These are phyloP conservation scores for Meripilus lineatus DNA, from an alignment of 1,284 basidiomycete genomes.

Conservation along the genomic window DNA sequence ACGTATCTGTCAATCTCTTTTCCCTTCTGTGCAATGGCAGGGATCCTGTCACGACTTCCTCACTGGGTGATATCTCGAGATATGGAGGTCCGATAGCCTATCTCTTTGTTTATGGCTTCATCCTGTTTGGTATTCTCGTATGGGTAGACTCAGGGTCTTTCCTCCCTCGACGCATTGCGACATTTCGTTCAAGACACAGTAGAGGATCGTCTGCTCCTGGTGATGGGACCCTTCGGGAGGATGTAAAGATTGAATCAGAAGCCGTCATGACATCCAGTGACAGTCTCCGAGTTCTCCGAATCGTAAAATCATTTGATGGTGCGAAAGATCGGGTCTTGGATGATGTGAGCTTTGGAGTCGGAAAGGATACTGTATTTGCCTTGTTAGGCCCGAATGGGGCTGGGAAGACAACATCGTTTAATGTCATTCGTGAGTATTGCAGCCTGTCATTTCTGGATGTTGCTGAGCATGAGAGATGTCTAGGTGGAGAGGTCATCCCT, in stretches of 20 bases:
- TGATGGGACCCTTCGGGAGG: constrained; percentile 42
- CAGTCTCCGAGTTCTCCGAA: constrained; percentile 56
- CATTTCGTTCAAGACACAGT: constrained; percentile 9
- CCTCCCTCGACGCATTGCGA: constrained; percentile 25
- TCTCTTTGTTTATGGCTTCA: constrained; percentile 51
- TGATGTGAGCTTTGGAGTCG: constrained; percentile 67
- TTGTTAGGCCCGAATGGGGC: constrained; percentile 80
- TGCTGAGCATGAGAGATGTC: no score
- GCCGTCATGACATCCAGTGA: constrained; percentile 46
- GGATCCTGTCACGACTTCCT: constrained; percentile 39
- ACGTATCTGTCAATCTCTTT: constrained; percentile 76
- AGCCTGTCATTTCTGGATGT: neutral
- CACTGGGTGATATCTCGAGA: constrained; percentile 49
- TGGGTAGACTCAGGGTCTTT: constrained; percentile 58
- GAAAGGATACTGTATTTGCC: constrained; percentile 61
- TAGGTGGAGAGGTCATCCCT: constrained; percentile 59
- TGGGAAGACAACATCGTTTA: constrained; percentile 77
- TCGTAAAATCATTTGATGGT: constrained; percentile 59
- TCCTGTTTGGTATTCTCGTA: constrained; percentile 53
- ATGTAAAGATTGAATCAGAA: constrained; percentile 52
- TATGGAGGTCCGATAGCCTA: constrained; percentile 78
- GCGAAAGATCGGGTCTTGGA: constrained; percentile 57
- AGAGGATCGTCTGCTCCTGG: neutral
- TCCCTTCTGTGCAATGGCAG: constrained; percentile 66
- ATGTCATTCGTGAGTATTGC: constrained; percentile 57